Conservation (phyloP, 345 rosid genomes). For the Acer yangbiense region DNA sequence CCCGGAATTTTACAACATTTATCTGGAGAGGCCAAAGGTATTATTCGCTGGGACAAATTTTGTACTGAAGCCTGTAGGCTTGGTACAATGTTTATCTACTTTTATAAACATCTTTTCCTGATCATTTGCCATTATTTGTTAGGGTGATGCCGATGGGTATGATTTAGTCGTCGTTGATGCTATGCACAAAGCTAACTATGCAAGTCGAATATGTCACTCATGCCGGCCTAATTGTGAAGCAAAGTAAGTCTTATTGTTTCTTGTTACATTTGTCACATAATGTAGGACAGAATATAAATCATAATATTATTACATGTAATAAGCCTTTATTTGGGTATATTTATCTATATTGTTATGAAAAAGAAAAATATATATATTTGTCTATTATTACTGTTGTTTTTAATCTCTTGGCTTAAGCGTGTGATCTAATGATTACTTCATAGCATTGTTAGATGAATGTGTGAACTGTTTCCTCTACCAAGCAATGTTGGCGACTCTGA, state of each 20-base stretch:
- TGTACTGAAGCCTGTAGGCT: constrained; percentile 14
- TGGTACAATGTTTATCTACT: constrained; percentile 18
- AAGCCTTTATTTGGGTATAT: neutral
- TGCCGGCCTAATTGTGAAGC: constrained; percentile 99
- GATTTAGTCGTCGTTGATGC: constrained; percentile 99
- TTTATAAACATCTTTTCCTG: constrained; percentile 27
- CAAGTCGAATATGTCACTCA: constrained; percentile 99
- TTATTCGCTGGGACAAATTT: constrained; percentile 19
- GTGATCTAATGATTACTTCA: neutral
- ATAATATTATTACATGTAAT: neutral
- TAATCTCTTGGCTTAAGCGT: neutral
- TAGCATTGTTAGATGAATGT: neutral
- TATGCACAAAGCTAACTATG: constrained; percentile 99
- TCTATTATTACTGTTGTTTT: neutral
- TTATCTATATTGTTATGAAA: neutral
- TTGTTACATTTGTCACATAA: neutral
- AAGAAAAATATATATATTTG: neutral
- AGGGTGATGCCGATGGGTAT: constrained; percentile 99
- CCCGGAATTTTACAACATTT: constrained; percentile 98
- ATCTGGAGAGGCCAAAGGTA: constrained; percentile 99
- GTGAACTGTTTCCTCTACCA: neutral
- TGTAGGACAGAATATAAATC: neutral
- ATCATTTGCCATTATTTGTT: constrained; percentile 31
- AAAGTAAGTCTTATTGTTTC: constrained; percentile 57
- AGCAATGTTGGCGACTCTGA: neutral